phyloP scores from a whole-genome alignment of 106 monocot species.

The Dioscorea zingiberensis region DNA sequence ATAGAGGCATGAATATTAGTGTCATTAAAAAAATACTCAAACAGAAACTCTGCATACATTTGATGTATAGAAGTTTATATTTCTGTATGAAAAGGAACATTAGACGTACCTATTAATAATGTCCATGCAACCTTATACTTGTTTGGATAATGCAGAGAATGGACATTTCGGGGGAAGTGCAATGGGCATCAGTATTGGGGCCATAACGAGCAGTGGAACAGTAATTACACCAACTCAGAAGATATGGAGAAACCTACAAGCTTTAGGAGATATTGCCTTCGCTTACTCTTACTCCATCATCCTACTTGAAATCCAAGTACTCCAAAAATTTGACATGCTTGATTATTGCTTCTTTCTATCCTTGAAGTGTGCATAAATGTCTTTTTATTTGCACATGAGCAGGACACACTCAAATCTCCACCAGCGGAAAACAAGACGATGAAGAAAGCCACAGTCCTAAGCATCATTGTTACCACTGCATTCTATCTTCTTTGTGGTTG shows the following conservation, averaged over 20 bases:
- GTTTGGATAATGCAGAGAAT: conserved; percentile 19
- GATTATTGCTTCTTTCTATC: too few species aligned
- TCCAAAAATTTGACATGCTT: too few species aligned
- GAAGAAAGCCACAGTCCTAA: conserved; percentile 40
- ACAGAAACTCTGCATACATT: too few species aligned
- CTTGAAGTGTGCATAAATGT: too few species aligned
- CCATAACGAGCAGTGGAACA: conserved; percentile 26
- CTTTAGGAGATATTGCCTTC: conserved; percentile 49
- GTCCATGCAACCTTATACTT: too few species aligned
- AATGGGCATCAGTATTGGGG: conserved; percentile 28
- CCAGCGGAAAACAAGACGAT: conserved; percentile 60
- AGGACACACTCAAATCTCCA: conserved; percentile 59
- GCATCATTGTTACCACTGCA: conserved; percentile 34
- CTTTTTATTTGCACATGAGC: background rate
- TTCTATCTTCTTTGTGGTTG: conserved; percentile 58
- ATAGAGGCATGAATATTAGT: background rate
- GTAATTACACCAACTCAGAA: conserved; percentile 22
- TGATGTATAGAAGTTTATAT: too few species aligned
- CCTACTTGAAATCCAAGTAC: conserved; percentile 41
- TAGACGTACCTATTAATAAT: too few species aligned
- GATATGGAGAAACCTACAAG: conserved; percentile 23
- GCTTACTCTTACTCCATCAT: conserved; percentile 57
- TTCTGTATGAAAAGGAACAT: too few species aligned
- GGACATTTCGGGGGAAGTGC: conserved; percentile 27
- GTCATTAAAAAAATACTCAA: too few species aligned